Evolutionary conservation across 139 green algal species (phyloP), one percentile per base, ranked within the genome.

Genomic region (Spirogloea muscicola): DNA sequence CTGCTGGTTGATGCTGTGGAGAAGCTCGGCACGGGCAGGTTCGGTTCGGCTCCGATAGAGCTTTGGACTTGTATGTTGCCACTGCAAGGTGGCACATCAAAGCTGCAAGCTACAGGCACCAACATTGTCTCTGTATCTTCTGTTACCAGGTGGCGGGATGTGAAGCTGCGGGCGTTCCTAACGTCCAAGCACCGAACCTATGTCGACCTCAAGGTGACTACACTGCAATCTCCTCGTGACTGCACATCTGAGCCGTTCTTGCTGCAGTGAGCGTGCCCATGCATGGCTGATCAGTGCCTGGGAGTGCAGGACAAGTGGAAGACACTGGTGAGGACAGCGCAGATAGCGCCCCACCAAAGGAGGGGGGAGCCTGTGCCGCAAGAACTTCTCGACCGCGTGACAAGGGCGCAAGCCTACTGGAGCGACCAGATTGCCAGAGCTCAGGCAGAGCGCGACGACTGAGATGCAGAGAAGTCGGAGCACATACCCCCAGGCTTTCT

Each of bases 231-330:
- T n/a, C n/a, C n/a, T n/a, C n/a, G n/a, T n/a, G n/a, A n/a, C n/a
- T n/a, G n/a, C n/a, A n/a, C n/a, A n/a, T n/a, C n/a, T n/a, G n/a
- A n/a, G n/a, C n/a, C n/a, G n/a, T n/a, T n/a, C n/a, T n/a, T n/a
- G n/a, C n/a, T n/a, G n/a, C n/a, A n/a, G n/a, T n/a, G n/a, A n/a
- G n/a, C n/a, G n/a, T n/a, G n/a, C n/a, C n/a, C n/a, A n/a, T n/a
- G n/a, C n/a, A n/a, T n/a, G n/a, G n/a, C n/a, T n/a, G n/a, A n/a
- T n/a, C n/a, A n/a, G n/a, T n/a, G n/a, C n/a, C n/a, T n/a, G n/a
- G n/a, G 57, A 16, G 13, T 65, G 0, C 72, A 80, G 72, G 72
- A 80, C 57, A 80, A 80, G 72, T 80, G 72, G 72, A 80, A 80
- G 42, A 80, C 72, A 7, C 52, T 80, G 21, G 72, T 80, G 55